phyloP scores from a whole-genome alignment of 306 rosid genomes.

The Betula pendula region DNA sequence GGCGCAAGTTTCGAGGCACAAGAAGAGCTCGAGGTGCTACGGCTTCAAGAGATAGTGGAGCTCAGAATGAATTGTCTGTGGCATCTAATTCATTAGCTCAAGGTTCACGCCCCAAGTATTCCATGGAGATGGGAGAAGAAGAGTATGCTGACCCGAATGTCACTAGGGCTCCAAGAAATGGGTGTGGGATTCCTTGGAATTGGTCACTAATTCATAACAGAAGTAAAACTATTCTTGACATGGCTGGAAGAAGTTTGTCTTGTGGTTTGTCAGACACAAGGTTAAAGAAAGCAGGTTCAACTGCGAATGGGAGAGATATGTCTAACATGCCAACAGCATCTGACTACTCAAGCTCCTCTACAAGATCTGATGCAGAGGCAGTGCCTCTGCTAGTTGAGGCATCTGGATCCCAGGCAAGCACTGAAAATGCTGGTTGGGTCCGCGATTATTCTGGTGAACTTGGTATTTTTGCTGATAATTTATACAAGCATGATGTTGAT shows the following conservation, averaged over 20 bases:
- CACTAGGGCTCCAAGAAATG: conserved; percentile 80
- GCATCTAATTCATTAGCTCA: conserved; percentile 81
- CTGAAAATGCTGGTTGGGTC: conserved; percentile 76
- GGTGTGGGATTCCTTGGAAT: conserved; percentile 98
- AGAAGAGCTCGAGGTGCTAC: conserved; percentile 66
- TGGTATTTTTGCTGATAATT: conserved; percentile 78
- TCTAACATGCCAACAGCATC: conserved; percentile 68
- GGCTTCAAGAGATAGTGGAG: conserved; percentile 69
- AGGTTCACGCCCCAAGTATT: conserved; percentile 58
- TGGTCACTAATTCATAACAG: conserved; percentile 98
- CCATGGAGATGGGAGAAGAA: conserved; percentile 59
- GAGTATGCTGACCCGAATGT: conserved; percentile 59
- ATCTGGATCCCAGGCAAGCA: conserved; percentile 84
- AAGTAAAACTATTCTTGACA: conserved; percentile 85
- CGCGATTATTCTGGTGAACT: conserved; percentile 88
- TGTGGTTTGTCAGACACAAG: conserved; percentile 92
- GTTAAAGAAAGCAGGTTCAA: conserved; percentile 58
- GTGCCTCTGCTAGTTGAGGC: conserved; percentile 82
- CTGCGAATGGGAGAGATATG: conserved; percentile 59
- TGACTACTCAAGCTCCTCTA: conserved; percentile 63
- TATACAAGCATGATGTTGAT: conserved; percentile 73
- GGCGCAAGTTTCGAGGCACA: conserved; percentile 72
- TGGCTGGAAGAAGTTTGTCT: conserved; percentile 91
- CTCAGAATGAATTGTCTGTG: conserved; percentile 82
- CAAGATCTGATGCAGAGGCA: conserved; percentile 77